phyloP scores from a whole-genome alignment of 2,329 filamentous ascomycete genomes.

The Pleurostoma richardsiae region DNA sequence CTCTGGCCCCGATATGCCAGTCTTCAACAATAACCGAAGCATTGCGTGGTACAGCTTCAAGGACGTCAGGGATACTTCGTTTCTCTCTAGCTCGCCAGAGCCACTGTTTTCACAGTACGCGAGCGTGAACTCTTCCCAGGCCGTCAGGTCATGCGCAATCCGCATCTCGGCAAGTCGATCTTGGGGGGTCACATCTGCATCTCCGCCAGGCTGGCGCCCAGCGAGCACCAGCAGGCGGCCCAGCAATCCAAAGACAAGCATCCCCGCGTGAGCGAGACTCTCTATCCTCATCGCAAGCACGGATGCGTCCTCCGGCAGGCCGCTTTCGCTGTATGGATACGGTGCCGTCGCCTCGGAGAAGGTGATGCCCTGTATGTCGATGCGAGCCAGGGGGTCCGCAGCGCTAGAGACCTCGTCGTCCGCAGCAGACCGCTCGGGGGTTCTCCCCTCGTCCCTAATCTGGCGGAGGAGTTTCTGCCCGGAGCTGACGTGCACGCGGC shows the following conservation, averaged over 20 bases:
- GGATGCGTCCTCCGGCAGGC: background rate
- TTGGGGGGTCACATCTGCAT: background rate
- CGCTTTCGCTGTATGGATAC: constrained; percentile 16
- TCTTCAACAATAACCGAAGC: constrained; percentile 12
- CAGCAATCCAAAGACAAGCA: constrained; percentile 9
- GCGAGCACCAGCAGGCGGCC: constrained; percentile 7
- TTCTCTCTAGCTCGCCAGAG: background rate
- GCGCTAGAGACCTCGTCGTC: constrained; percentile 8
- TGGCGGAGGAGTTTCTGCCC: constrained; percentile 18
- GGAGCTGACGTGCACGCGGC: constrained; percentile 22
- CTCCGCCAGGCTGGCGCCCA: background rate
- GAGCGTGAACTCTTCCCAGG: too few relatives aligned
- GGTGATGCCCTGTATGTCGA: constrained; percentile 27
- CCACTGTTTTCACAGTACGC: background rate
- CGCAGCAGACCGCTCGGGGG: background rate
- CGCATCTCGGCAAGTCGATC: background rate
- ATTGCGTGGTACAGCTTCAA: constrained; percentile 21
- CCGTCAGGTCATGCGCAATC: background rate
- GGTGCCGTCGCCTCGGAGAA: constrained; percentile 24
- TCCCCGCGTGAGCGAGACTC: constrained; percentile 8
- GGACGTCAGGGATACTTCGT: constrained; percentile 3
- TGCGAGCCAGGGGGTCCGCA: constrained; percentile 16
- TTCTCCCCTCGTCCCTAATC: background rate
- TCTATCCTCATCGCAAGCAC: background rate
- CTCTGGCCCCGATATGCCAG: constrained; percentile 16